A percentile compares a stretch with the other conserved stretches of the same genome.
Evolutionary conservation across 208 protist species (phyloP).

Genomic region (Crithidia bombi): DNA sequence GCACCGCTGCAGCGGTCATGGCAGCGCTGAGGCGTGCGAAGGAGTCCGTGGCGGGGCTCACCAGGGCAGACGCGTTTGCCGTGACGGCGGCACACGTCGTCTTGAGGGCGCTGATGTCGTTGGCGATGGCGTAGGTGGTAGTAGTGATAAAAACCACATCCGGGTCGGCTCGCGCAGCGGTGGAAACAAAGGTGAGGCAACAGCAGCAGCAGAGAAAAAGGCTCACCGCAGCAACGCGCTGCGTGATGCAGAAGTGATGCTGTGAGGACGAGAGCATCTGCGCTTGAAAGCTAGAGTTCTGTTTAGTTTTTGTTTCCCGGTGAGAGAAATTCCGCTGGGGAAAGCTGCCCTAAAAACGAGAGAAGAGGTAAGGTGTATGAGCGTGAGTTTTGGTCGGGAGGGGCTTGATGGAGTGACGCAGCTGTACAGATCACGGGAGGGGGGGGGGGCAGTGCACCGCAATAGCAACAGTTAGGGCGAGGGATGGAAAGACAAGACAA

Average conservation of each 20-base stretch:
- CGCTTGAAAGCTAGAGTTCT: no score
- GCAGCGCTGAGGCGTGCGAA: not conserved
- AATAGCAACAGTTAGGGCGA: no score
- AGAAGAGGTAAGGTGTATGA: no score
- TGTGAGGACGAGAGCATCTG: not conserved
- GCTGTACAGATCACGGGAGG: no score
- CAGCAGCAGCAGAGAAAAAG: not conserved
- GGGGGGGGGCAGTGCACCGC: no score
- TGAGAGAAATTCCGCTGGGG: no score
- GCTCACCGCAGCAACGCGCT: not conserved
- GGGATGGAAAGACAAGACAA: no score
- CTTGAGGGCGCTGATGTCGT: conserved; percentile 4
- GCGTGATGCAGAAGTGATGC: not conserved
- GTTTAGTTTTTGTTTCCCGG: no score
- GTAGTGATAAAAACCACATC: conserved; percentile 9
- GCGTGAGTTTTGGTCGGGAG: no score
- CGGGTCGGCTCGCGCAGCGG: not conserved
- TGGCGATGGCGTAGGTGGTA: conserved; percentile 4
- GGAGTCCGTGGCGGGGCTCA: conserved; percentile 7
- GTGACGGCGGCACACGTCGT: conserved; percentile 6
- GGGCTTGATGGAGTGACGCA: no score
- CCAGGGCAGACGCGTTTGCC: not conserved
- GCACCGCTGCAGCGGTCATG: not conserved
- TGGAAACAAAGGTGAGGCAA: not conserved
- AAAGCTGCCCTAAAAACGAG: no score